A percentile compares a stretch with the other conserved stretches of the same genome.
These are phyloP conservation scores for Pyrus hybrid DNA, from an alignment of 331 rosid genomes.

Conservation along the genomic window DNA sequence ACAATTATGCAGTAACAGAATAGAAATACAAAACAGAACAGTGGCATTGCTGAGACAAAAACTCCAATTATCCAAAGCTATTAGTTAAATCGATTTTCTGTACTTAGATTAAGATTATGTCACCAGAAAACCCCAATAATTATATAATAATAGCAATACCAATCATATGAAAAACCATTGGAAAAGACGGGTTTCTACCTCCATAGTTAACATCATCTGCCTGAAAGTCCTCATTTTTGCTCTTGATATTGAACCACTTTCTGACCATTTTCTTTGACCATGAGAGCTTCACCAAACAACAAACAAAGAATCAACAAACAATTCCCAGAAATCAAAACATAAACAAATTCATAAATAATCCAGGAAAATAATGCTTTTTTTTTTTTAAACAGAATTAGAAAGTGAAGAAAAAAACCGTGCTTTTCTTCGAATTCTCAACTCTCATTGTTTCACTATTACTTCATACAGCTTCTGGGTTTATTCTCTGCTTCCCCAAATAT, in stretches of 20 bases:
- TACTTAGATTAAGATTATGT: background rate
- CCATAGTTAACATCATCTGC: constrained; percentile 60
- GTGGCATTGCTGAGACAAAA: constrained; percentile 19
- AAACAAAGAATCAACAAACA: constrained; percentile 36
- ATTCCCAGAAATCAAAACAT: constrained; percentile 11
- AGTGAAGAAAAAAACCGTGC: constrained; percentile 52
- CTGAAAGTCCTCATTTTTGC: constrained; percentile 73
- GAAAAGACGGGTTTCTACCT: constrained; percentile 42
- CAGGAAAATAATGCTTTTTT: background rate
- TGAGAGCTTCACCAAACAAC: constrained; percentile 75
- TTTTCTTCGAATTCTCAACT: constrained; percentile 82
- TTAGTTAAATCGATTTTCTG: background rate
- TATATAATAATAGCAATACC: background rate
- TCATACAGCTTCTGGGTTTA: constrained; percentile 46
- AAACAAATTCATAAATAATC: constrained; percentile 20
- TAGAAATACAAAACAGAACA: background rate
- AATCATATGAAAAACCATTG: constrained; percentile 6
- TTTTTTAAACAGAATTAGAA: constrained; percentile 11
- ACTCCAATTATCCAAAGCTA: background rate
- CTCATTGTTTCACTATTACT: constrained; percentile 75
- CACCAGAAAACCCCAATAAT: constrained; percentile 1
- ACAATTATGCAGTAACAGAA: background rate
- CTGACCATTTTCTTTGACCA: constrained; percentile 99
- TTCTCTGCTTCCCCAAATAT: constrained; percentile 18
- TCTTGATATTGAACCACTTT: constrained; percentile 88